Evolutionary conservation across 2,329 filamentous ascomycete species (phyloP).

Genomic region (Calonectria montana): DNA sequence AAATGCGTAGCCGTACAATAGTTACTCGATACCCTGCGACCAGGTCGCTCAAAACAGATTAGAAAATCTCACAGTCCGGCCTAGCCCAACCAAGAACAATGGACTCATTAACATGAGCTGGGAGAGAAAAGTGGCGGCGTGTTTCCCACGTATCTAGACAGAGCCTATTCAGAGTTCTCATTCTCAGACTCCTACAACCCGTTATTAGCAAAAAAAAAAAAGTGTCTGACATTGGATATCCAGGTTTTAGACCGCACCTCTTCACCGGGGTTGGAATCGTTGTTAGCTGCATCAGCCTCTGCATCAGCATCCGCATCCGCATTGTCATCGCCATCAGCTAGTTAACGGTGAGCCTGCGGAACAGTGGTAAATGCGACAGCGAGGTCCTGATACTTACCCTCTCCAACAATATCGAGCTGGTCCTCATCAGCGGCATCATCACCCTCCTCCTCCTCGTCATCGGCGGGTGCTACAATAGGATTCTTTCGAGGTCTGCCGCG

Average conservation of each 20-base stretch:
- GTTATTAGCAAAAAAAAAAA: slow-evolving; percentile 44
- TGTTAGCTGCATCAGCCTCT: slow-evolving; percentile 4
- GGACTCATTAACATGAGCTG: neutral
- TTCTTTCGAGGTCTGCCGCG: slow-evolving; percentile 50
- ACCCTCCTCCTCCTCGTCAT: slow-evolving; percentile 30
- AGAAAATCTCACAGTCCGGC: neutral
- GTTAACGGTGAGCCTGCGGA: neutral
- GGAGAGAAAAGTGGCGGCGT: neutral
- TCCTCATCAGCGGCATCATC: slow-evolving; percentile 19
- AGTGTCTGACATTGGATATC: slow-evolving; percentile 33
- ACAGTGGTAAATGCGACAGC: neutral
- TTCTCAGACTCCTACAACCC: slow-evolving; percentile 33
- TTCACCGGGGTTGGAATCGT: neutral
- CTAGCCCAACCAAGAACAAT: neutral
- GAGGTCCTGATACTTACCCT: slow-evolving; percentile 15
- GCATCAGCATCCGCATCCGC: slow-evolving; percentile 29
- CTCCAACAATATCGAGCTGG: slow-evolving; percentile 27
- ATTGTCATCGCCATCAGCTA: slow-evolving; percentile 34
- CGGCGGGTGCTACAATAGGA: slow-evolving; percentile 37
- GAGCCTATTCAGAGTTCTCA: slow-evolving; percentile 29
- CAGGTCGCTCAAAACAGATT: neutral
- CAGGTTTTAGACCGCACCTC: slow-evolving; percentile 41
- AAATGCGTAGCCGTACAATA: slow-evolving; percentile 1
- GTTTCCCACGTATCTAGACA: neutral
- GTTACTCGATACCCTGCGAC: slow-evolving; percentile 1